Evolutionary conservation across 768 basidiomycete genomes (phyloP).

Genomic region (Termitomyces sp.): DNA sequence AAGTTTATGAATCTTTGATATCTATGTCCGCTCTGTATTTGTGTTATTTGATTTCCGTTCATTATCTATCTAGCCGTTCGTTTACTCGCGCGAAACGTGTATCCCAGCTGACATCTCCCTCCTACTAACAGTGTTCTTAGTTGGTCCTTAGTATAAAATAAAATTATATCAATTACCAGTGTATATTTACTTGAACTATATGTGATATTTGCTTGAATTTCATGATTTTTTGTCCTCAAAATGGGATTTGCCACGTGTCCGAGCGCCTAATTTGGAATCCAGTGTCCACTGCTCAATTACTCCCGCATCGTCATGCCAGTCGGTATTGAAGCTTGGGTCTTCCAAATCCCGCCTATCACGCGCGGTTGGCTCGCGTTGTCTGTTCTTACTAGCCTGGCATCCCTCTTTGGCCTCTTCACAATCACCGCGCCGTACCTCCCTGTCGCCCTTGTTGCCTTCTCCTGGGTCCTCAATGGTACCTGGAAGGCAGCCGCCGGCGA

Average conservation of each 20-base stretch:
- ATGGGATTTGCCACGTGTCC: constrained; percentile 4
- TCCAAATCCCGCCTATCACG: constrained; percentile 88
- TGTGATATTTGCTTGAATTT: background rate
- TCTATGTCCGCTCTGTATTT: background rate
- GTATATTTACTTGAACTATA: background rate
- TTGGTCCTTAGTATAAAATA: background rate
- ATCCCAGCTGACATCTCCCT: background rate
- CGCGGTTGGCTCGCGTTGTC: constrained; percentile 79
- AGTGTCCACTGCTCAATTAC: background rate
- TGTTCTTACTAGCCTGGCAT: constrained; percentile 76
- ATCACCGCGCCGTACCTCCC: constrained; percentile 96
- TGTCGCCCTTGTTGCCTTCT: constrained; percentile 82
- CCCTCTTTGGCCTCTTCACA: constrained; percentile 89
- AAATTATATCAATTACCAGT: background rate
- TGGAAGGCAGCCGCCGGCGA: constrained; percentile 82
- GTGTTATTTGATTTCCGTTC: background rate
- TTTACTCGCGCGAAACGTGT: background rate
- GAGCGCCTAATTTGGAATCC: background rate
- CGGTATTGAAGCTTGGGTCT: constrained; percentile 86
- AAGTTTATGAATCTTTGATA: background rate
- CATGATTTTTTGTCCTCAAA: background rate
- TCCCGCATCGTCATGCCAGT: constrained; percentile 51
- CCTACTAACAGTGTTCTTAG: background rate
- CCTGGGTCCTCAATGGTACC: constrained; percentile 76
- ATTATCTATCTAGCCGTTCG: background rate